Conservation (phyloP, 2,329 filamentous ascomycete species). For the Madurella mycetomatis region DNA sequence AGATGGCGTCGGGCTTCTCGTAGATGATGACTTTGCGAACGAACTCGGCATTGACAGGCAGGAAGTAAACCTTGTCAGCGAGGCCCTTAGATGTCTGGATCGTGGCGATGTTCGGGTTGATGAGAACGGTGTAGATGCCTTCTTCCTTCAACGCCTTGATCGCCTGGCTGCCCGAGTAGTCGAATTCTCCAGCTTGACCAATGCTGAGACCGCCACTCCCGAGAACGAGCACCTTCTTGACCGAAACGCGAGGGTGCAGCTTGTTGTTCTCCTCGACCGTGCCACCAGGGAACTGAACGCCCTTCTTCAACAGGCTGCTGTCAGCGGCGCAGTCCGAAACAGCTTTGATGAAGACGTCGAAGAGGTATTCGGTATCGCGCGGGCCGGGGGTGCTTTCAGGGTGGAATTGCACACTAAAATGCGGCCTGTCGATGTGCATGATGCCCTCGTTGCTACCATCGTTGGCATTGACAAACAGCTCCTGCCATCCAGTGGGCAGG, state of each 20-base stretch:
- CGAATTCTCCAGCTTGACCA: constrained; percentile 96
- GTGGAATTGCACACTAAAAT: constrained; percentile 99
- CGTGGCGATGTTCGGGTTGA: constrained; percentile 98
- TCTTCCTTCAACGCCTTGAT: constrained; percentile 98
- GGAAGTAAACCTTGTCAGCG: constrained; percentile 97
- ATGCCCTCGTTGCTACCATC: constrained; percentile 98
- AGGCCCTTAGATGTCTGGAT: constrained; percentile 98
- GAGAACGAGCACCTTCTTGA: constrained; percentile 92
- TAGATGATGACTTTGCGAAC: constrained; percentile 96
- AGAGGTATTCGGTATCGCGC: constrained; percentile 91
- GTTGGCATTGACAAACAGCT: constrained; percentile 97
- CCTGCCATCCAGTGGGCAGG: constrained; percentile 76
- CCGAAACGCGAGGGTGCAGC: constrained; percentile 70
- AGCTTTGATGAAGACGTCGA: constrained; percentile 91
- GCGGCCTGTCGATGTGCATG: constrained; percentile 76
- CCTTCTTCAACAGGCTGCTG: constrained; percentile 60
- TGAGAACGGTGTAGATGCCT: constrained; percentile 94
- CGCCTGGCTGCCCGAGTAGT: constrained; percentile 96
- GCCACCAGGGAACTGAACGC: constrained; percentile 85
- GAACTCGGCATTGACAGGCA: constrained; percentile 94
- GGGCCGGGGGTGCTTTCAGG: constrained; percentile 95
- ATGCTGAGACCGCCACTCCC: constrained; percentile 95
- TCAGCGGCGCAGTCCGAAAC: constrained; percentile 69
- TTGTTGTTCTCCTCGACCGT: constrained; percentile 72
- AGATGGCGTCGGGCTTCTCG: constrained; percentile 93